Evolutionary conservation across 176 grass and related monocot genomes (phyloP).

Genomic region (Chrysopogon serrulatus): DNA sequence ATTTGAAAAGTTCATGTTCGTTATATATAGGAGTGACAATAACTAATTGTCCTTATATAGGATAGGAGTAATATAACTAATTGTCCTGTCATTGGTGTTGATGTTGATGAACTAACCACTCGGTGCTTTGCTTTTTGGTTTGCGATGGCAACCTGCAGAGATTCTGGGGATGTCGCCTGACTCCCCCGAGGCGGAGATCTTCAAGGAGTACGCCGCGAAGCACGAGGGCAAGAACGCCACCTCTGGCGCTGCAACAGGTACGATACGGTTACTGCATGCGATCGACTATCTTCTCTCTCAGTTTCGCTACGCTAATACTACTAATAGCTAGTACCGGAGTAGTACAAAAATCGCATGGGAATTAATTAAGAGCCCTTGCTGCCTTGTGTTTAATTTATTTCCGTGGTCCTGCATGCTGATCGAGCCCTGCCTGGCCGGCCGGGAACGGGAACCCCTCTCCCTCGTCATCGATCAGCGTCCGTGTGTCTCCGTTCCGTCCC

Average conservation of each 20-base stretch:
- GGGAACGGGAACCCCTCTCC: neutral
- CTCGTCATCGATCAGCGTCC: neutral
- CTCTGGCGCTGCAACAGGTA: neutral
- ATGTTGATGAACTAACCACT: neutral
- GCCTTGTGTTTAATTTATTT: too few species aligned
- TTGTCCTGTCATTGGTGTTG: too few species aligned
- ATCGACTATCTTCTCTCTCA: too few species aligned
- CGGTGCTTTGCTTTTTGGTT: neutral
- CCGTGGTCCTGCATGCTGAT: neutral
- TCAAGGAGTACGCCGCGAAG: conserved; percentile 42
- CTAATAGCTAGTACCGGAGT: neutral
- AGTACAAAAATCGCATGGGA: neutral
- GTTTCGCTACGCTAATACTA: too few species aligned
- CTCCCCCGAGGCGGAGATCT: conserved; percentile 54
- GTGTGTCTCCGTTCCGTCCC: neutral
- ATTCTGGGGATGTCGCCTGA: conserved; percentile 34
- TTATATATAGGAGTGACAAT: too few species aligned
- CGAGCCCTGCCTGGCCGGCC: neutral
- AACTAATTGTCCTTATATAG: too few species aligned
- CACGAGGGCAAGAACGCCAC: conserved; percentile 28
- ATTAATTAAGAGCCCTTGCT: neutral
- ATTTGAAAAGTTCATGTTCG: too few species aligned
- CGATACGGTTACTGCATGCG: neutral
- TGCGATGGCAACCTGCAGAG: conserved; percentile 22
- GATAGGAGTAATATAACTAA: too few species aligned